Evolutionary conservation across 2,329 filamentous ascomycete genomes (phyloP).

Genomic region (Penicillium capsulatum): DNA sequence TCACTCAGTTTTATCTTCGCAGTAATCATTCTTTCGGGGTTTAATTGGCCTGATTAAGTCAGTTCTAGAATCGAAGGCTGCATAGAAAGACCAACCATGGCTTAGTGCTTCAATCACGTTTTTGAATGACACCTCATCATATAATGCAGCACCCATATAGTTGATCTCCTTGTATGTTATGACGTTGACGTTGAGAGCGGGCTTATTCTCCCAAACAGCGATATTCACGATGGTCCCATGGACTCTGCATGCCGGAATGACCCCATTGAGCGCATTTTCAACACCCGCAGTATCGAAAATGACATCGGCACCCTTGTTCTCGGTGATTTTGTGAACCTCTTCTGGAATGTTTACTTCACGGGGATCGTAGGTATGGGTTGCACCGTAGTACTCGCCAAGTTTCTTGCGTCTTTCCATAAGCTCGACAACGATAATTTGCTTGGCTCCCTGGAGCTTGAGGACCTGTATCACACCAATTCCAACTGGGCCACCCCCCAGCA

Average conservation of each 20-base stretch:
- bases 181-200: slow-evolving; percentile 53
- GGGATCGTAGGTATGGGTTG: slow-evolving; percentile 53
- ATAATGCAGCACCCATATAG: slow-evolving; percentile 49
- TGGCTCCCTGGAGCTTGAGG: slow-evolving; percentile 51
- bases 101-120: slow-evolving; percentile 53
- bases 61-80: not conserved
- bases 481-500: slow-evolving; percentile 61
- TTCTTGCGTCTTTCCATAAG: slow-evolving; percentile 50
- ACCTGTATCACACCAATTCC: slow-evolving; percentile 58
- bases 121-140: slow-evolving; percentile 53
- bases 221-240: slow-evolving; percentile 60
- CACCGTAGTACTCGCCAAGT: slow-evolving; percentile 54
- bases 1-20: slow-evolving; percentile 43
- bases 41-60: slow-evolving; percentile 43
- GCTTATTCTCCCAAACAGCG: slow-evolving; percentile 59
- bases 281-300: slow-evolving; percentile 62
- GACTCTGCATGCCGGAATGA: slow-evolving; percentile 48
- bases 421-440: slow-evolving; percentile 58
- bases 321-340: slow-evolving; percentile 46
- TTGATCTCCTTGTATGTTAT: slow-evolving; percentile 52
- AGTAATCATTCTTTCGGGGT: slow-evolving; percentile 60
- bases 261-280: slow-evolving; percentile 46
- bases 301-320: slow-evolving; percentile 50
- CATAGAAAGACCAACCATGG: slow-evolving; percentile 12
- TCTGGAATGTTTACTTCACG: slow-evolving; percentile 45